phyloP scores from a whole-genome alignment of 768 basidiomycete species.

The Vishniacozyma victoriae region DNA sequence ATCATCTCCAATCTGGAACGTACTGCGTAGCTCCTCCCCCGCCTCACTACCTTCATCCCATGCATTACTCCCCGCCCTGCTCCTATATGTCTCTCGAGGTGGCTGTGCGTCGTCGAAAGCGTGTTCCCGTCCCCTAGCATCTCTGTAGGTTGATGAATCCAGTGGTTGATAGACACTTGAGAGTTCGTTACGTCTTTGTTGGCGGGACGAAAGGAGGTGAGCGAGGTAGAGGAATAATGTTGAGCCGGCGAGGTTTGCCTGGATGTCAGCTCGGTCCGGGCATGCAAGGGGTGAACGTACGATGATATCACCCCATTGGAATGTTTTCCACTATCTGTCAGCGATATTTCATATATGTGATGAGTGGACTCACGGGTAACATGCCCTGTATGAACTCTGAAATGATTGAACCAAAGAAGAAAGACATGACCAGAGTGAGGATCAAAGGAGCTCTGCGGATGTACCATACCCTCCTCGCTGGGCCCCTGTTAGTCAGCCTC shows the following conservation, averaged over 20 bases:
- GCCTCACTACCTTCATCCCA: conserved; percentile 32
- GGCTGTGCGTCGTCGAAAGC: conserved; percentile 5
- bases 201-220: conserved; percentile 25
- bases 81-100: not conserved
- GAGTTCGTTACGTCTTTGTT: conserved; percentile 21
- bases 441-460: conserved; percentile 40
- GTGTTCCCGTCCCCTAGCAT: conserved; percentile 33
- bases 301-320: conserved; percentile 40
- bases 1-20: not conserved
- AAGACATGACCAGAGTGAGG: conserved; percentile 27
- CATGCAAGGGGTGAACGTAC: not conserved
- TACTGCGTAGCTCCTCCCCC: not conserved
- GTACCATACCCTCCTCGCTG: conserved; percentile 41
- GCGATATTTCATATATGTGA: not conserved
- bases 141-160: conserved; percentile 19
- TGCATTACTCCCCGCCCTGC: conserved; percentile 4
- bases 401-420: conserved; percentile 39
- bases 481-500: conserved; percentile 11
- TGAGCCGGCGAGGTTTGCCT: conserved; percentile 43
- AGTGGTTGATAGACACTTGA: conserved; percentile 37
- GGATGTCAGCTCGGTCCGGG: not conserved
- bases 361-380: conserved; percentile 32
- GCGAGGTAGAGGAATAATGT: conserved; percentile 37
- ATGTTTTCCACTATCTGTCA: conserved; percentile 39
- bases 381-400: conserved; percentile 38